These are phyloP conservation scores for Diaporthe sp. DNA, from an alignment of 2,329 filamentous ascomycete genomes.

Conservation along the genomic window DNA sequence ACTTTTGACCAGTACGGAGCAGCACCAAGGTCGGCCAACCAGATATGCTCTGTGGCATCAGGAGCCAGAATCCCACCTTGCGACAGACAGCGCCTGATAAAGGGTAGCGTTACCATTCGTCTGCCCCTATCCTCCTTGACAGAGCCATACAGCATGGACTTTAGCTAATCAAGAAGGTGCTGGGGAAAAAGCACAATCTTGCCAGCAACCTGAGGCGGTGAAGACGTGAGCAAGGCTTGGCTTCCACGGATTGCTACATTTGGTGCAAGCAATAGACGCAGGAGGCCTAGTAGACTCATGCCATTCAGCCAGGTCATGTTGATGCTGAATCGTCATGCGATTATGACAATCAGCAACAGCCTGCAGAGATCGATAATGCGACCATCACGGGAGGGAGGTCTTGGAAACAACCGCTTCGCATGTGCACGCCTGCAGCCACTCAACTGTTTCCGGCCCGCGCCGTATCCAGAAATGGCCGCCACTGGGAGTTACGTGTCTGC, in stretches of 20 bases:
- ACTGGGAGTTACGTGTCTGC: not conserved
- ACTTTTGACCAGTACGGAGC: constrained; percentile 52
- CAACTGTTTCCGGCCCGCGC: constrained; percentile 11
- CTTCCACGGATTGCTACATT: not conserved
- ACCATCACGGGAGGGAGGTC: not conserved
- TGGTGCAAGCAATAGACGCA: not conserved
- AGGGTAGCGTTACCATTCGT: constrained; percentile 55
- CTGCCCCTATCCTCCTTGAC: constrained; percentile 54
- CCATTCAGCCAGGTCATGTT: not conserved
- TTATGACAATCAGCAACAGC: constrained; percentile 4
- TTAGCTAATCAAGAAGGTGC: constrained; percentile 51
- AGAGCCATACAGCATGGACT: constrained; percentile 50
- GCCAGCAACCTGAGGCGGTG: constrained; percentile 17
- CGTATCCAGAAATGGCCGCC: constrained; percentile 3
- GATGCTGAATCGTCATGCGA: constrained; percentile 16
- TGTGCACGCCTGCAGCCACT: constrained; percentile 1
- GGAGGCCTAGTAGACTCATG: not conserved
- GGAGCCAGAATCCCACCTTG: constrained; percentile 48
- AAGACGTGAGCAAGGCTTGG: constrained; percentile 16
- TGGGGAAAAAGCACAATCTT: constrained; percentile 43
- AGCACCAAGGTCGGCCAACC: constrained; percentile 48
- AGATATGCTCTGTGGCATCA: constrained; percentile 52
- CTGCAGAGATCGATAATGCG: constrained; percentile 5
- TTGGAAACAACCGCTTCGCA: constrained; percentile 1
- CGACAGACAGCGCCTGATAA: constrained; percentile 41